A percentile compares a stretch with the other conserved stretches of the same genome.
phyloP scores from a whole-genome alignment of 208 protist genomes.

The Leishmania mexicana region DNA sequence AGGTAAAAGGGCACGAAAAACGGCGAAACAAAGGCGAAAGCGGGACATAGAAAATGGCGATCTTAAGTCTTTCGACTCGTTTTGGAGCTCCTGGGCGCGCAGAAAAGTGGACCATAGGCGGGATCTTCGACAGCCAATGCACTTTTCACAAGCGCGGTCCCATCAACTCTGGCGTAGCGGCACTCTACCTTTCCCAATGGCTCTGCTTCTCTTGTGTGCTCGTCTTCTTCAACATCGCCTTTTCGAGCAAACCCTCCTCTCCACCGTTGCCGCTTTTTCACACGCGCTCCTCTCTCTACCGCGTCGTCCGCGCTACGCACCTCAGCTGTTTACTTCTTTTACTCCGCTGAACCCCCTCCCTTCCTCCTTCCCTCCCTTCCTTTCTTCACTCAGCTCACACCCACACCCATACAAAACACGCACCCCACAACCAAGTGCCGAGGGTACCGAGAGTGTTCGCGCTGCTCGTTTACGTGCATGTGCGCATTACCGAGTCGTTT shows the following conservation, averaged over 20 bases:
- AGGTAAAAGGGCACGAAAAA: background rate
- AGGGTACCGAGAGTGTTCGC: background rate
- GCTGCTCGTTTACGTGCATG: background rate
- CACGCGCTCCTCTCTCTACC: background rate
- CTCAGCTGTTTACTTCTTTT: constrained; percentile 10
- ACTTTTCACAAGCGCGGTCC: background rate
- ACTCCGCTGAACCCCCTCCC: background rate
- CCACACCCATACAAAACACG: background rate
- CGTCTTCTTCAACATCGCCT: background rate
- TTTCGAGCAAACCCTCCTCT: background rate
- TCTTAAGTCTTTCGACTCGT: too few relatives aligned
- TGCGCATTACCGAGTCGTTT: background rate
- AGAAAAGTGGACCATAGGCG: background rate
- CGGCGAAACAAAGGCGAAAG: background rate
- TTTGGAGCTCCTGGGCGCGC: background rate
- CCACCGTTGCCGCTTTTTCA: background rate
- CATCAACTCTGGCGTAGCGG: background rate
- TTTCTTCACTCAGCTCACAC: constrained; percentile 1
- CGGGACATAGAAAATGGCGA: background rate
- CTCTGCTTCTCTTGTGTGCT: background rate
- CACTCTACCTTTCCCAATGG: background rate
- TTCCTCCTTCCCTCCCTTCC: background rate
- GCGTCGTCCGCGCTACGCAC: background rate
- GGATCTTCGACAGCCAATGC: background rate
- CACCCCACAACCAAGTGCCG: background rate